phyloP scores from a whole-genome alignment of 306 rosid genomes.

The Notholithocarpus densiflorus region DNA sequence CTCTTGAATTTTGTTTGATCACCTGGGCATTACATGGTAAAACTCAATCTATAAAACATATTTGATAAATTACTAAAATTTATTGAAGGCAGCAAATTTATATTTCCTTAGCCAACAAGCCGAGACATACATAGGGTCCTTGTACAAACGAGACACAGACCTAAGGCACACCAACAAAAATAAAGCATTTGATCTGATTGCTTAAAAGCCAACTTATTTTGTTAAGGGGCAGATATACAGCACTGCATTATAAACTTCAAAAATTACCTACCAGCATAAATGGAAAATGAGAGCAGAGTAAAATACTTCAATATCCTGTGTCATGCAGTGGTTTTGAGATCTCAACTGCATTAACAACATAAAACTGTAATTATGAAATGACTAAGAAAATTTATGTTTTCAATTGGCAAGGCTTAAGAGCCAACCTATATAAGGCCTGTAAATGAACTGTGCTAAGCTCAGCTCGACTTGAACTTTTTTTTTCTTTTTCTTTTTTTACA shows the following conservation, averaged over 20 bases:
- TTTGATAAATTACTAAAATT: neutral
- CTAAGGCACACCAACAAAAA: neutral
- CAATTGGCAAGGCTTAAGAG: conserved; percentile 10
- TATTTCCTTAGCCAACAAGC: neutral
- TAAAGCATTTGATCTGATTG: neutral
- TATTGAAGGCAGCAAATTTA: neutral
- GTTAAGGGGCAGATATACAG: neutral
- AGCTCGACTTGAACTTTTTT: too few species aligned
- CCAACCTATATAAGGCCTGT: neutral
- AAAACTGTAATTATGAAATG: neutral
- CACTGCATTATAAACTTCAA: neutral
- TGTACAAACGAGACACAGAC: neutral
- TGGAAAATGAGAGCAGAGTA: neutral
- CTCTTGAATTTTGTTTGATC: neutral
- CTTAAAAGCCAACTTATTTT: neutral
- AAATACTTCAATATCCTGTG: neutral
- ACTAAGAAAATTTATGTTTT: neutral
- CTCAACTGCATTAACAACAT: neutral
- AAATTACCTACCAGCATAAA: neutral
- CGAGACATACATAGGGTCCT: neutral
- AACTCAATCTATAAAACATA: neutral
- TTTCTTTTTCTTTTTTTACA: too few species aligned
- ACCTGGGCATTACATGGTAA: neutral
- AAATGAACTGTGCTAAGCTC: too few species aligned
- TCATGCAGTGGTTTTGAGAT: conserved; percentile 3